Base-by-base conservation (phyloP, 2,329 filamentous ascomycete species). In the Trichoderma asperellum region DNA sequence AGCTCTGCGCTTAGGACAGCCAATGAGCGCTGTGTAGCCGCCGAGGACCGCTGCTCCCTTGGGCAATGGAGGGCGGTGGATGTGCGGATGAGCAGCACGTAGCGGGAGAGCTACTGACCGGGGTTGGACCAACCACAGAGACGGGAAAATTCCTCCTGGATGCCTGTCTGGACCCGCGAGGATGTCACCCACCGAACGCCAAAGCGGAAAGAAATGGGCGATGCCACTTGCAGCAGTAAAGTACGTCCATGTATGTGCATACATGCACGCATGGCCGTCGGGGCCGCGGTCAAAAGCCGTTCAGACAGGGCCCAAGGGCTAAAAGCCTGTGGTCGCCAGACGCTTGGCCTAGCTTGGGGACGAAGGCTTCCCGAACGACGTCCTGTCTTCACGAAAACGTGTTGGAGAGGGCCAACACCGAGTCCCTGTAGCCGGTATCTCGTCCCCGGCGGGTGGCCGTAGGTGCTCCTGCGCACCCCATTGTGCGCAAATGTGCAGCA, bases 1-100 rank as follows among this genome's bases (percentile, higher is more conserved):
- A 73, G 73, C 71, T 73, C 76, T 84, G 83, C 82, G 83, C 83
- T 84, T 83, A 83, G 76, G 80, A 76, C 76, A 76, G 73, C 83
- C 83, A 84, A 84, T 84, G 76, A 80, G 76, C 74, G 73, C 73
- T 76, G 76, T 72, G 73, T 72, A 72, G 65, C 70, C 70, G 69
- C 72, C 71, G 70, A 73, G 70, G 74, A 72, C 75, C 61, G 69
- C 58, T 32, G 70, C 61, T 60, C 52, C 43, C 68, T 65, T 35
- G 52, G n/a, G 37, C 21, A 34, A 56, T 66, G 21, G 43, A 59
- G 71, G 75, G 34, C 73, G 77, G 75, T 75, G 76, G 73, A 77
- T 73, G 71, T 74, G 77, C 74, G 72, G 67, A 67, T 70, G 71
- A 70, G 73, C 68, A 71, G 32, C 52, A 34, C 52, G 32, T 65